Conservation (phyloP, 257 asterid species). For the Jasminum sambac region DNA sequence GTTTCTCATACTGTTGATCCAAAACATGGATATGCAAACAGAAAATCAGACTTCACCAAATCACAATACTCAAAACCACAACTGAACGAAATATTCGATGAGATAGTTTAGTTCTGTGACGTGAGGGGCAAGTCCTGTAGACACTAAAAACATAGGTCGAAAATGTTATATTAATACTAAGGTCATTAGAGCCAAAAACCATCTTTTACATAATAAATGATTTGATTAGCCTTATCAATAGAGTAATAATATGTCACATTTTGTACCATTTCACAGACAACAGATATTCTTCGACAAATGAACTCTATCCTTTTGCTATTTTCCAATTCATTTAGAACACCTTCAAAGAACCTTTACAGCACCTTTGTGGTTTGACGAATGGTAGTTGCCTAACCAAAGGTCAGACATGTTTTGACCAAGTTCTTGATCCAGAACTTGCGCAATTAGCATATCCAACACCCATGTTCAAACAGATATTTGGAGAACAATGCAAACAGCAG, state of each 20-base stretch:
- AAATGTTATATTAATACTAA: not conserved
- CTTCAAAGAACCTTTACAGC: not conserved
- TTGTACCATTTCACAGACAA: not conserved
- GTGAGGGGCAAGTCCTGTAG: not conserved
- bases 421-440: no score
- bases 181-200: not conserved
- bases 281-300: not conserved
- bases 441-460: not conserved
- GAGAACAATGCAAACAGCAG: slow-evolving; percentile 14
- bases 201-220: not conserved
- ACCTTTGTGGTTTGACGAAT: not conserved
- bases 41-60: not conserved
- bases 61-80: not conserved
- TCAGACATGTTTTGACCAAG: no score
- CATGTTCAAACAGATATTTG: slow-evolving; percentile 13
- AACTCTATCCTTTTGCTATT: not conserved
- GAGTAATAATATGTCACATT: not conserved
- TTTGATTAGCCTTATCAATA: not conserved
- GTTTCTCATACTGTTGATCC: not conserved
- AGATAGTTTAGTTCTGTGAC: not conserved
- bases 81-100: no score
- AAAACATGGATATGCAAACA: not conserved
- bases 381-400: no score
- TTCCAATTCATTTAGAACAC: not conserved
- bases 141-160: not conserved